Evolutionary conservation across 2,329 filamentous ascomycete species (phyloP), one percentile per base, ranked within the genome.

Genomic region (Alternaria brassicicola): DNA sequence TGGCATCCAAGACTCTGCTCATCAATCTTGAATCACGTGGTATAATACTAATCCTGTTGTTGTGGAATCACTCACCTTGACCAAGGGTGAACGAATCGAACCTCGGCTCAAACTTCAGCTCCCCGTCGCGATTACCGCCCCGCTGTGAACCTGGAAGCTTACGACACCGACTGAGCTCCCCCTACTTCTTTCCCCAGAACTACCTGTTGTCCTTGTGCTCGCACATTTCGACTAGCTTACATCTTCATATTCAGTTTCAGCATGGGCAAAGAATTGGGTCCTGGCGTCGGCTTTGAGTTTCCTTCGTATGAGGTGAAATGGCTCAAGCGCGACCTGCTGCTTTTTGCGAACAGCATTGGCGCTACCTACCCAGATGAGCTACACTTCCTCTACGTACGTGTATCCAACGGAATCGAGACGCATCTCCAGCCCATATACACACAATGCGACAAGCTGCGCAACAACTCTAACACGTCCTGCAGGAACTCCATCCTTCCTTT

Each of bases 261-360:
- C 21, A 78, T 78, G 75, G 69, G 70, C 61, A 68, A 69, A 47
- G 64, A 72, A 64, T 55, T 65, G 46, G 72, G 75, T 53, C 84
- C 85, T 46, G 86, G 85, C 68, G 84, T 80, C 74, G 92, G 92
- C 71, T 93, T 93, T 79, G 86, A 95, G 78, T 96, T 90, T 77
- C 91, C 92, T 57, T 78, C 85, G 46, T 82, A 86, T 72, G 85
- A 89, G 73, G 92, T 96, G 10, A 86, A 89, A 69, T 97, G 93
- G 93, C 79, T 91, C 70, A 93, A 93, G 85, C 88, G 93, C 66
- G 93, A 97, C 82, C 87, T 89, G 33, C 84, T 97, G 61, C 88
- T 98, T 61, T 97, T 97, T 78, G 93, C 93, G 68, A 89, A 90
- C 78, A 94, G 89, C 80, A 94, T 97, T 76, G 93, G 93, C 55